Base-by-base conservation (phyloP, 2,329 filamentous ascomycete genomes). In the Aureobasidium sp. region DNA sequence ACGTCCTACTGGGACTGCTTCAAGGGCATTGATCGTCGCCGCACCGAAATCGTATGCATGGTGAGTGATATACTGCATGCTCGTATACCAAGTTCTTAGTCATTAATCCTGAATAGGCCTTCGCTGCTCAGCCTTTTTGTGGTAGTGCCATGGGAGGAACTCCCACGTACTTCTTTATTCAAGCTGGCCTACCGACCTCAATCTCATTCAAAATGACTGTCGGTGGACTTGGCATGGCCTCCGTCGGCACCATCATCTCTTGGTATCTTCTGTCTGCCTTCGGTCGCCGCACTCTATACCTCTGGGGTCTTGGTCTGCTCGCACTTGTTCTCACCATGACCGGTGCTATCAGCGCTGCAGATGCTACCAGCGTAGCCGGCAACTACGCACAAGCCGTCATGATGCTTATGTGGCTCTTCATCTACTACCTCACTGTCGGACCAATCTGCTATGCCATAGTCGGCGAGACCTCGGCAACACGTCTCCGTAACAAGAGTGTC, bases 161-260 rank as follows among this genome's bases (percentile, higher is more conserved):
- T 66, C 72, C 73, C 5, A 78, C 75, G 3, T 81, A 80, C 68
- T 81, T 81, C 71, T 79, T 81, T 69, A 69, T 78, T 53, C 74
- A 74, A 7, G 76, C 76, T 6, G 77, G 77, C 1, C 66, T 76
- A 43, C 66, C 69, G 5, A 73, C 75, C 34, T 66, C 71, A 7
- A 65, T 75, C 50, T 75, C 76, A 0, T 76, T 75, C 69, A 68
- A 69, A 48, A 73, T 79, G 72, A 71, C 72, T 43, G 66, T 79
- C 8, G 77, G 74, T 5, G 76, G 74, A 0, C 69, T 79, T 5
- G 77, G 75, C 5, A 72, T 79, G 20, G 56, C 56, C 10, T 37
- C 56, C 8, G 48, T 77, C 4, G 77, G 77, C 0, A 78, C 76
- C 0, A 69, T 71, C n/a, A 67, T 75, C 44, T 76, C 77, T 0